Percentiles rank a stretch among this genome's conserved stretches.
Evolutionary conservation across 352 stramenopile species (phyloP).

Genomic region (Phytophthora pisi): DNA sequence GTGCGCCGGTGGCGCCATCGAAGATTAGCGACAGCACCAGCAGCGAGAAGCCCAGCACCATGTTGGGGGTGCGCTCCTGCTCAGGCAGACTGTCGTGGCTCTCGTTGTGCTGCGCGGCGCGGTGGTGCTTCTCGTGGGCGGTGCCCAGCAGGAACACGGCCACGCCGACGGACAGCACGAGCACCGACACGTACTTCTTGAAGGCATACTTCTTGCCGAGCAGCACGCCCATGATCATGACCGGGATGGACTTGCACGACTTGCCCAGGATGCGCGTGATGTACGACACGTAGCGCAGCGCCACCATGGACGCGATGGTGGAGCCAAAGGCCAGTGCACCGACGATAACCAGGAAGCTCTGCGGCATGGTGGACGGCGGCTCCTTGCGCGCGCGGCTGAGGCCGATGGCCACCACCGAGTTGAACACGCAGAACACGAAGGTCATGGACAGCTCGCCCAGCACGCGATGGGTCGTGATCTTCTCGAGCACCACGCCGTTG

Average conservation of each 20-base stretch:
- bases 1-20: constrained; percentile 76
- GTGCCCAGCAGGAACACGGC: constrained; percentile 80
- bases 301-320: constrained; percentile 84
- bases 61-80: constrained; percentile 66
- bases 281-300: constrained; percentile 85
- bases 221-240: constrained; percentile 82
- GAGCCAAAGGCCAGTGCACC: constrained; percentile 77
- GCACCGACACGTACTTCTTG: constrained; percentile 85
- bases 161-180: constrained; percentile 75
- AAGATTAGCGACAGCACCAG: constrained; percentile 79
- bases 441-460: constrained; percentile 85
- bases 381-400: constrained; percentile 67
- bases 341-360: constrained; percentile 67
- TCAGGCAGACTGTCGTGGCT: constrained; percentile 44
- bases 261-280: constrained; percentile 88
- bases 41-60: constrained; percentile 69
- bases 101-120: constrained; percentile 46
- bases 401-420: constrained; percentile 67
- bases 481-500: constrained; percentile 83
- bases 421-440: constrained; percentile 84
- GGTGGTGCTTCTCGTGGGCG: constrained; percentile 71
- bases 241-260: constrained; percentile 88
- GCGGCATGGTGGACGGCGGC: constrained; percentile 73
- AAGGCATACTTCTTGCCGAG: constrained; percentile 80
- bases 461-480: constrained; percentile 84